Evolutionary conservation across 352 stramenopile genomes (phyloP).

Genomic region (Phytopythium mirpurense): DNA sequence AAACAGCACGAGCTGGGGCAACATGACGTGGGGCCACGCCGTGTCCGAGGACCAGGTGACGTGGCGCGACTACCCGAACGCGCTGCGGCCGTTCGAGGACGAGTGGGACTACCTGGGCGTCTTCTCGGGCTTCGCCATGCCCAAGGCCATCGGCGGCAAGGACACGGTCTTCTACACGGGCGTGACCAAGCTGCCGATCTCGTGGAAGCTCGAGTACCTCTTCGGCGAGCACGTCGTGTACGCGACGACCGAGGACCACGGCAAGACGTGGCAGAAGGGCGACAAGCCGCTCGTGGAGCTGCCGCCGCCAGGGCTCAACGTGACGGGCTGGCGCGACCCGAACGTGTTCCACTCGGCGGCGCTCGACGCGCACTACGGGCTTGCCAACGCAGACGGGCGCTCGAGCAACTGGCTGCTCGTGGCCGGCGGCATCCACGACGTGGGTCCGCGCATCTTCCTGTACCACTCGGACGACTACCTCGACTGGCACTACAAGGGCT

Average conservation of each 20-base stretch:
- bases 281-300: slow-evolving; percentile 38
- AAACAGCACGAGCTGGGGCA: slow-evolving; percentile 48
- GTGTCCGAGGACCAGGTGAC: slow-evolving; percentile 67
- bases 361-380: slow-evolving; percentile 34
- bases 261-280: slow-evolving; percentile 61
- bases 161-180: slow-evolving; percentile 66
- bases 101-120: slow-evolving; percentile 70
- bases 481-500: slow-evolving; percentile 64
- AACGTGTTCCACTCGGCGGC: slow-evolving; percentile 53
- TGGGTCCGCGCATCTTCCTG: slow-evolving; percentile 55
- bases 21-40: slow-evolving; percentile 78
- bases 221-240: slow-evolving; percentile 68
- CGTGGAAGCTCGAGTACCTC: slow-evolving; percentile 45
- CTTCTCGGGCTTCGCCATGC: slow-evolving; percentile 62
- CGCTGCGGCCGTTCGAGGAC: slow-evolving; percentile 42
- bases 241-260: slow-evolving; percentile 48
- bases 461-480: slow-evolving; percentile 60
- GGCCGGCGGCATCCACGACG: slow-evolving; percentile 43
- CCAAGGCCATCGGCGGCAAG: slow-evolving; percentile 56
- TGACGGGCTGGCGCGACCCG: slow-evolving; percentile 64
- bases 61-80: slow-evolving; percentile 62
- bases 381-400: slow-evolving; percentile 8
- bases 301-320: slow-evolving; percentile 39
- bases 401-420: slow-evolving; percentile 55
- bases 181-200: slow-evolving; percentile 39